Evolutionary conservation across 2,329 filamentous ascomycete species (phyloP), one percentile per base, ranked within the genome.

Genomic region (Fusarium redolens): DNA sequence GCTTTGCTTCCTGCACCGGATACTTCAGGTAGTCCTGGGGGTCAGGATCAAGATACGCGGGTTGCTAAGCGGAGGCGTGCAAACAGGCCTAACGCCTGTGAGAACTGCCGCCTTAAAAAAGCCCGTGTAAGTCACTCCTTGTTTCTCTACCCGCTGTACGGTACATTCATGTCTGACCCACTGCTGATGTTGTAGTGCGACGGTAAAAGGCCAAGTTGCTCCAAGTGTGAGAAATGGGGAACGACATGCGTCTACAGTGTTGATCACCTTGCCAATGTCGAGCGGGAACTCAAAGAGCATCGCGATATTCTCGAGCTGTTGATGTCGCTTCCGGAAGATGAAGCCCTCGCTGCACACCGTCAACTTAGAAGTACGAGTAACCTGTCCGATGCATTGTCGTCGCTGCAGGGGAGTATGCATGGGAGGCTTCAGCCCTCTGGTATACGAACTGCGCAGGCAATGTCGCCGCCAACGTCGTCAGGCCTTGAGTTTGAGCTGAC

Each of bases 401-500:
- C 71, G 1, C 22, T 70, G 7, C 57, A 67, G 35, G 71, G 68
- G 28, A 63, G 62, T 25, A 68, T 74, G 68, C 68, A 69, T 41
- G 65, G 57, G 4, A 69, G 59, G 40, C 56, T 59, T 30, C 47
- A 33, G 8, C 73, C 71, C 18, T 75, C 73, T 12, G 60, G 50
- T 17, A 38, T 74, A 37, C 22, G 18, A 5, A 59, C 67, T 40
- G 60, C 64, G 12, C 70, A 67, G 40, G 61, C 66, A 1, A 48
- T 61, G 14, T 60, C 62, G 14, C 70, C 73, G n/a, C 73, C 73
- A 18, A 68, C 62, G 15, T 66, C 57, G 5, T 72, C 73, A 7
- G 33, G 14, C 12, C 69, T 74, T 2, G 73, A 74, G 54, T 76
- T 76, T 60, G 74, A 76, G 56, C 50, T 76, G 54, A 74, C 59